Evolutionary conservation across 192 early-diverging fungal genomes (phyloP).

Genomic region (Entomortierella beljakovae): DNA sequence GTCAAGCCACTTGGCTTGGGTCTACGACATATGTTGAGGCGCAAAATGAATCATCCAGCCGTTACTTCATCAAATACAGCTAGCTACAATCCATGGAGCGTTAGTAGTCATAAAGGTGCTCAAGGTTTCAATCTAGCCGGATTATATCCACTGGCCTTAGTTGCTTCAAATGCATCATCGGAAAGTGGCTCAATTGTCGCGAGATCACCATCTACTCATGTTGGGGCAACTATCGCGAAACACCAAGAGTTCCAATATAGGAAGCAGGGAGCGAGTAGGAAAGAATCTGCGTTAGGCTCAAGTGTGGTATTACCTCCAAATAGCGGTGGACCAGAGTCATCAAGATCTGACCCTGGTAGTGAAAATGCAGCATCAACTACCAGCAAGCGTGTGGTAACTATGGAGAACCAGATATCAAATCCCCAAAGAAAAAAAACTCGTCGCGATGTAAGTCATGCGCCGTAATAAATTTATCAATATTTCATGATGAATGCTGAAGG

Average conservation of each 20-base stretch:
- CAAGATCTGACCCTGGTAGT: neutral
- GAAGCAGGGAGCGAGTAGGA: neutral
- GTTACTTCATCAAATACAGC: neutral
- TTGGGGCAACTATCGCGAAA: neutral
- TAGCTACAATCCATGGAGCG: no score
- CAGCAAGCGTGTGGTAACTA: neutral
- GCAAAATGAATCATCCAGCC: slow-evolving; percentile 25
- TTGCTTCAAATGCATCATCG: neutral
- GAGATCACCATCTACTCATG: neutral
- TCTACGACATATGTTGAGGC: slow-evolving; percentile 40
- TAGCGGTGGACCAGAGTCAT: neutral
- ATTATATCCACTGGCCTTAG: neutral
- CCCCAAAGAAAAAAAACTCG: neutral
- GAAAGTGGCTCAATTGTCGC: neutral
- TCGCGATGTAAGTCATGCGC: neutral
- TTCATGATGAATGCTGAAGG: neutral
- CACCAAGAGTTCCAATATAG: neutral
- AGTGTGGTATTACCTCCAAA: neutral
- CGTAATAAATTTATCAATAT: neutral
- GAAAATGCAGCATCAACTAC: neutral
- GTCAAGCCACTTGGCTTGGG: slow-evolving; percentile 42
- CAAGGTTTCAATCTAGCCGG: neutral
- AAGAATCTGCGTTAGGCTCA: neutral
- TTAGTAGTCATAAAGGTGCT: neutral
- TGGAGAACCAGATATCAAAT: neutral